Conservation (phyloP, 1,284 basidiomycete genomes). For the Sphagnurus paluster region DNA sequence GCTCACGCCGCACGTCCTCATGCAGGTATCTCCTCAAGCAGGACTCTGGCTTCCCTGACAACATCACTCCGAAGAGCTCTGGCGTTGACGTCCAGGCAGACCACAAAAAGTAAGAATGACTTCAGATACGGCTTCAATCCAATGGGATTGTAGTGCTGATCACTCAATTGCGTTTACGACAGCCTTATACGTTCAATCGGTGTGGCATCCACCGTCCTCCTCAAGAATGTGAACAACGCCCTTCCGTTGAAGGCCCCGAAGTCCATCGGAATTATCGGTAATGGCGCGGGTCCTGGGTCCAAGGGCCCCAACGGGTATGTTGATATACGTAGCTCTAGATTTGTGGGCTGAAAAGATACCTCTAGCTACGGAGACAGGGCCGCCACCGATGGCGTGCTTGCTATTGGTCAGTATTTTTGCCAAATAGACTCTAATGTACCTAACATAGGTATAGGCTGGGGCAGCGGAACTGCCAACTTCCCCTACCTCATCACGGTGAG, state of each 20-base stretch:
- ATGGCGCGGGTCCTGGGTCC: constrained; percentile 57
- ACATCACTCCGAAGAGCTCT: constrained; percentile 35
- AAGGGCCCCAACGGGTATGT: constrained; percentile 61
- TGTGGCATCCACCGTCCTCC: constrained; percentile 68
- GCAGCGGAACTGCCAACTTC: constrained; percentile 48
- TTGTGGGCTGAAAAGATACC: constrained; percentile 8
- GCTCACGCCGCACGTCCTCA: background rate
- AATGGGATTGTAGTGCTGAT: background rate
- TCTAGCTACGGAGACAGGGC: constrained; percentile 42
- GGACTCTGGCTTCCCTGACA: constrained; percentile 54
- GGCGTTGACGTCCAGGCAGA: constrained; percentile 69
- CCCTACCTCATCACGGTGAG: constrained; percentile 51
- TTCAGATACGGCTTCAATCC: too few relatives aligned
- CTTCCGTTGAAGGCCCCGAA: constrained; percentile 61
- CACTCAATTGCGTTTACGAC: too few relatives aligned
- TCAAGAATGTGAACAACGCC: constrained; percentile 63
- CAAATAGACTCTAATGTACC: background rate
- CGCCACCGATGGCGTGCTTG: constrained; percentile 59
- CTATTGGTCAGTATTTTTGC: constrained; percentile 60
- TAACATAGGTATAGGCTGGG: constrained; percentile 34
- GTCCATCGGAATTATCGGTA: constrained; percentile 61
- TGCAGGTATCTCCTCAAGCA: constrained; percentile 57
- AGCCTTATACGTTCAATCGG: constrained; percentile 68
- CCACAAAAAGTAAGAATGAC: constrained; percentile 49
- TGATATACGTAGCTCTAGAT: background rate